phyloP scores from a whole-genome alignment of 164 flowering plant genomes.

The Vitis vinifera region DNA sequence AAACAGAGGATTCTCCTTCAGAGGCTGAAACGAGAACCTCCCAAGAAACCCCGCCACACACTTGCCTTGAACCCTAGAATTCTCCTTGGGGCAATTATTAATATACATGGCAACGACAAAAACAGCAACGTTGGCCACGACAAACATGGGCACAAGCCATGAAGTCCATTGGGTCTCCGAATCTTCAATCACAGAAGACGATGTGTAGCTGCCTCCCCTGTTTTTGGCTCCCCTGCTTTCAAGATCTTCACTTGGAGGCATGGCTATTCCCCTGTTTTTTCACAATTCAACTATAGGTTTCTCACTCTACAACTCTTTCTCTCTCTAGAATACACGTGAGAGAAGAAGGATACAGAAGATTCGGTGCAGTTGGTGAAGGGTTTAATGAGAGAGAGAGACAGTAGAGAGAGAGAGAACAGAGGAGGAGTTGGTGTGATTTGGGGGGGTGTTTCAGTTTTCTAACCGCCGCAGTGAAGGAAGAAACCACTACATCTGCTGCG shows the following conservation, averaged over 20 bases:
- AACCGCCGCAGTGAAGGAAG: no score
- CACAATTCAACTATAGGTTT: neutral
- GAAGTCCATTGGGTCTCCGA: slow-evolving; percentile 61
- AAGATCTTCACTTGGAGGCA: slow-evolving; percentile 34
- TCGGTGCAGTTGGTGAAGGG: slow-evolving; percentile 11
- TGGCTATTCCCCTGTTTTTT: slow-evolving; percentile 8
- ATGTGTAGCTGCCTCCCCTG: slow-evolving; percentile 7
- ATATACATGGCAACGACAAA: slow-evolving; percentile 64
- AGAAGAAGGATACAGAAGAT: neutral
- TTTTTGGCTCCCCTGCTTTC: slow-evolving; percentile 39
- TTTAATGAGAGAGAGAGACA: slow-evolving; percentile 1
- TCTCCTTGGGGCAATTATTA: slow-evolving; percentile 69
- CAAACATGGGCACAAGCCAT: slow-evolving; percentile 76
- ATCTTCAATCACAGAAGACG: slow-evolving; percentile 26
- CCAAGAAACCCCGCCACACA: slow-evolving; percentile 74
- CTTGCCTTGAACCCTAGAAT: slow-evolving; percentile 13
- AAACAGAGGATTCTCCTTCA: slow-evolving; percentile 68
- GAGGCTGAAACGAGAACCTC: slow-evolving; percentile 76
- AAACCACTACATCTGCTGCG: no score
- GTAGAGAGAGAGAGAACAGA: neutral
- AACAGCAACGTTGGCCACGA: slow-evolving; percentile 61
- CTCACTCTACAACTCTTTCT: slow-evolving; percentile 1
- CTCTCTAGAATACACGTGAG: neutral
- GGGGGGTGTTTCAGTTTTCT: neutral
- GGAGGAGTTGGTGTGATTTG: neutral